Percentiles rank a stretch among this genome's conserved stretches.
These are phyloP conservation scores for Pyrus pyrifolia DNA, from an alignment of 306 rosid genomes.

Conservation along the genomic window DNA sequence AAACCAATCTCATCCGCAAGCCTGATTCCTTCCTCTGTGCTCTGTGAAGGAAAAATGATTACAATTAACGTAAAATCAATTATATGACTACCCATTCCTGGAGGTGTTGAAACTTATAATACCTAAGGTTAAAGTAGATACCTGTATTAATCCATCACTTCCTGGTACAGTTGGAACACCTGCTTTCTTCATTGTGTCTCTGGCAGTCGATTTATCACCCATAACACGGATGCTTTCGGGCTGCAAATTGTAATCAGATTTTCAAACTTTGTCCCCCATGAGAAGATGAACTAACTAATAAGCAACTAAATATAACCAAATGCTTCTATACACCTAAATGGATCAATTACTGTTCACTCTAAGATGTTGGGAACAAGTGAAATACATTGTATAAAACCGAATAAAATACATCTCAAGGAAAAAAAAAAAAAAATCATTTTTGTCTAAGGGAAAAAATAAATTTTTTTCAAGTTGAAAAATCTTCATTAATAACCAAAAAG, in stretches of 20 bases:
- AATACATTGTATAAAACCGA: neutral
- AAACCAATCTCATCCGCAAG: slow-evolving; percentile 88
- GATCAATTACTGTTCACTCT: neutral
- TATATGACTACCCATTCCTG: neutral
- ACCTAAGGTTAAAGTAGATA: slow-evolving; percentile 27
- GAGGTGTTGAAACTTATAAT: slow-evolving; percentile 8
- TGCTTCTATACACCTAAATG: neutral
- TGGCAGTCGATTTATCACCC: slow-evolving; percentile 97
- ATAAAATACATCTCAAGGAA: neutral
- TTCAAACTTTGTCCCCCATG: neutral
- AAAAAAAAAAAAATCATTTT: no score
- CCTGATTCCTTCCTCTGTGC: slow-evolving; percentile 80
- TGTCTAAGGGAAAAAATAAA: neutral
- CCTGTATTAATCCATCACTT: slow-evolving; percentile 82
- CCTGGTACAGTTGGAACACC: slow-evolving; percentile 83
- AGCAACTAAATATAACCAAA: neutral
- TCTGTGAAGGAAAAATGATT: slow-evolving; percentile 32
- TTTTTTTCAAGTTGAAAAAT: neutral
- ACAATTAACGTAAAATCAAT: slow-evolving; percentile 11
- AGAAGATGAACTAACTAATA: neutral
- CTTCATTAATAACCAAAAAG: neutral
- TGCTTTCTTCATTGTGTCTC: slow-evolving; percentile 87
- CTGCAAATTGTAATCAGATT: slow-evolving; percentile 41
- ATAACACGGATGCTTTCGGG: slow-evolving; percentile 87
- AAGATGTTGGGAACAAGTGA: neutral